phyloP scores from a whole-genome alignment of 148 eudicot genomes.

The Mesembryanthemum crystallinum region DNA sequence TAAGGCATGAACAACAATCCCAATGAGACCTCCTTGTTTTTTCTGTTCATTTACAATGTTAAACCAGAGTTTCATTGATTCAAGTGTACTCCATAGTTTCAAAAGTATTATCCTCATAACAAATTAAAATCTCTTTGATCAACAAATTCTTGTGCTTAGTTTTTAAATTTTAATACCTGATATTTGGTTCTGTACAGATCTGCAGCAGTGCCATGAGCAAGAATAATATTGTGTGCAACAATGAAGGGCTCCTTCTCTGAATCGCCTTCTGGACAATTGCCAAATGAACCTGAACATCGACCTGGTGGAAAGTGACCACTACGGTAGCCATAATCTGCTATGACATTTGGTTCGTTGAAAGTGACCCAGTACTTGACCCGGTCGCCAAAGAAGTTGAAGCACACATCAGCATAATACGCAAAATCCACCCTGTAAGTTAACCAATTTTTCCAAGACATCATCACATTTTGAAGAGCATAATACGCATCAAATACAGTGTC shows the following conservation, averaged over 20 bases:
- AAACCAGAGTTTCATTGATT: neutral
- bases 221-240: conserved; percentile 69
- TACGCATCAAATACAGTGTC: neutral
- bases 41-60: conserved; percentile 32
- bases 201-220: conserved; percentile 60
- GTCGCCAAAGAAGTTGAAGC: conserved; percentile 63
- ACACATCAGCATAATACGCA: conserved; percentile 45
- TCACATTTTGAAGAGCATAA: neutral
- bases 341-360: conserved; percentile 65
- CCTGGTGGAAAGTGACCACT: conserved; percentile 59
- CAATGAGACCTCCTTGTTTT: conserved; percentile 57
- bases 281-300: conserved; percentile 54
- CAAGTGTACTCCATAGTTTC: neutral
- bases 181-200: conserved; percentile 50
- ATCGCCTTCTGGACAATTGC: conserved; percentile 58
- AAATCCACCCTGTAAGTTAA: conserved; percentile 54
- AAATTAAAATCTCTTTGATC: no score
- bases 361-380: conserved; percentile 66
- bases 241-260: conserved; percentile 68
- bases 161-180: conserved; percentile 40
- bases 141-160: neutral
- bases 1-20: conserved; percentile 54
- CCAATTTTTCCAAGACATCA: conserved; percentile 1
- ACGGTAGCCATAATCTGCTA: conserved; percentile 47
- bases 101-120: neutral